These are phyloP conservation scores for Penicillium aurantiogriseum DNA, from an alignment of 2,329 filamentous ascomycete genomes.

Conservation along the genomic window DNA sequence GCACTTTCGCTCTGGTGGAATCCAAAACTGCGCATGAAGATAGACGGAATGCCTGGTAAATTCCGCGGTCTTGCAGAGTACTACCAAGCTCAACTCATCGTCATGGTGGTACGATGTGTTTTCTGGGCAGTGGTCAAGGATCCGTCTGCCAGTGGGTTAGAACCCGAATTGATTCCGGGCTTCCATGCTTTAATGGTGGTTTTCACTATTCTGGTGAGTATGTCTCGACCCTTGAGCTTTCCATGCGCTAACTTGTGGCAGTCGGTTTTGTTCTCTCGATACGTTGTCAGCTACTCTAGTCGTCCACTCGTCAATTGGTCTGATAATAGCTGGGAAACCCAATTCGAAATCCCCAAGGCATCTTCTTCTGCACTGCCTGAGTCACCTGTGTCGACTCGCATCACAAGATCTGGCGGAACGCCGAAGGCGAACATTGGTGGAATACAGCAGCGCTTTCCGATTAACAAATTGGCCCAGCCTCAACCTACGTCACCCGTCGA, in stretches of 20 bases:
- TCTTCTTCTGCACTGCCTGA: conserved; percentile 17
- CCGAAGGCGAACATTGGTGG: conserved; percentile 16
- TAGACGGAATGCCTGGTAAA: conserved; percentile 42
- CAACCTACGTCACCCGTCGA: conserved; percentile 24
- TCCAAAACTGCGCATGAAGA: conserved; percentile 46
- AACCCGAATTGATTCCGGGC: conserved; percentile 31
- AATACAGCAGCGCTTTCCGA: conserved; percentile 36
- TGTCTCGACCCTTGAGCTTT: background rate
- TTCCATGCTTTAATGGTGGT: conserved; percentile 42
- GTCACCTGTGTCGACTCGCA: conserved; percentile 10
- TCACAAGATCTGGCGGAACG: conserved; percentile 14
- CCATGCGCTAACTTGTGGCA: conserved; percentile 26
- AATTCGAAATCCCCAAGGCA: conserved; percentile 21
- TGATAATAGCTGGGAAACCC: conserved; percentile 35
- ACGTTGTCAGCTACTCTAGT: conserved; percentile 41
- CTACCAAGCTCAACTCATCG: conserved; percentile 48
- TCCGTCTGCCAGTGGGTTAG: conserved; percentile 34
- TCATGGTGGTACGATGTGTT: conserved; percentile 45
- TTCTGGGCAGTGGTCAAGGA: conserved; percentile 47
- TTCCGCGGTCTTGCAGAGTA: conserved; percentile 46
- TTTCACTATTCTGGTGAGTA: conserved; percentile 41
- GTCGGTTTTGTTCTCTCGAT: conserved; percentile 40
- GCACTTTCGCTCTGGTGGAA: conserved; percentile 52
- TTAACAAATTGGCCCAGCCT: conserved; percentile 40
- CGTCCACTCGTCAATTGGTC: conserved; percentile 45